Conservation (phyloP, 2,329 filamentous ascomycete genomes). For the Cladophialophora yegresii region DNA sequence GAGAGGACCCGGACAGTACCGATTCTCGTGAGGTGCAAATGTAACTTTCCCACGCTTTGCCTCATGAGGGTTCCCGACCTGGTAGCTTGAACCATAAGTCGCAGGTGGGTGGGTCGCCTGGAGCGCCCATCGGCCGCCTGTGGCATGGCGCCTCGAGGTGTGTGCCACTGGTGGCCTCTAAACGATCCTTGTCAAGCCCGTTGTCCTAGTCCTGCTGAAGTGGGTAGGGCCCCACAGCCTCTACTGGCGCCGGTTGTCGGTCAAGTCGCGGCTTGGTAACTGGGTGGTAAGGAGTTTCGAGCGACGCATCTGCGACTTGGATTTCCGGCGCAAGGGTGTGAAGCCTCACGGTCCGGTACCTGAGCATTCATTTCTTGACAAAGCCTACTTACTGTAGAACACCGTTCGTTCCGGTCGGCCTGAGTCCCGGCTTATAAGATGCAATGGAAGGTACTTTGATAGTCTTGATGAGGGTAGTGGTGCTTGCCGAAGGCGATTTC, state of each 20-base stretch:
- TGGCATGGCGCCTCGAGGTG: background rate
- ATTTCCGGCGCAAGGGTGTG: constrained; percentile 7
- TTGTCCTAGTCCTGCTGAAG: background rate
- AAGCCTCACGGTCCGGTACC: background rate
- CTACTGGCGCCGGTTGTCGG: constrained; percentile 13
- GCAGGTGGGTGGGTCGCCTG: background rate
- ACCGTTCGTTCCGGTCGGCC: background rate
- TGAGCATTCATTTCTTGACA: background rate
- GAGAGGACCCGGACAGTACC: constrained; percentile 10
- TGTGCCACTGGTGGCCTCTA: constrained; percentile 8
- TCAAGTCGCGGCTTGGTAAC: constrained; percentile 7
- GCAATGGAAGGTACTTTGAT: background rate
- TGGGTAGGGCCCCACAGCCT: background rate
- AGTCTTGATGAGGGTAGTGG: background rate
- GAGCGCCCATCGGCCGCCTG: constrained; percentile 6
- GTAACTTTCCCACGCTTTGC: constrained; percentile 16
- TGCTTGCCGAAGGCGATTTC: constrained; percentile 1
- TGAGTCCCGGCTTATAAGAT: background rate
- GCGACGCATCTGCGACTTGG: constrained; percentile 7
- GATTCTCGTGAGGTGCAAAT: constrained; percentile 3
- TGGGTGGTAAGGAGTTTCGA: background rate
- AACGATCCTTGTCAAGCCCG: constrained; percentile 1
- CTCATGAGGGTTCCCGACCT: constrained; percentile 8
- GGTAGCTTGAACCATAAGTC: background rate
- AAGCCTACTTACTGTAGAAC: background rate